Percentiles rank a stretch among this genome's conserved stretches.
Evolutionary conservation across 306 rosid genomes (phyloP).

Genomic region (Glycine soja): DNA sequence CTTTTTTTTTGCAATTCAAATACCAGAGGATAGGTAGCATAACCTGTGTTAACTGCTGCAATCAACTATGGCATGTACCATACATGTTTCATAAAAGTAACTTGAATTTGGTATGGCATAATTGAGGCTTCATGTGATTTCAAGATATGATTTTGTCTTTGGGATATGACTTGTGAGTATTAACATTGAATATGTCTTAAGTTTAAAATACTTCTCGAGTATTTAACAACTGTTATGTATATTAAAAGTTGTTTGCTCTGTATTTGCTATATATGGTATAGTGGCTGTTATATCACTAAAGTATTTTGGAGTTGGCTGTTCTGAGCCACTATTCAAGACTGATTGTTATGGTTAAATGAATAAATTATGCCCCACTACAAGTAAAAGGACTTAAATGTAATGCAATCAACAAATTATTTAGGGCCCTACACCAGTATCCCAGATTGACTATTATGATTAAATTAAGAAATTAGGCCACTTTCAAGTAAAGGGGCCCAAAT

Average conservation of each 20-base stretch:
- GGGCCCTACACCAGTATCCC: neutral
- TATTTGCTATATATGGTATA: neutral
- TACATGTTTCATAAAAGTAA: neutral
- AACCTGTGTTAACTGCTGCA: neutral
- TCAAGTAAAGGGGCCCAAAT: neutral
- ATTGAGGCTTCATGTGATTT: constrained; percentile 12
- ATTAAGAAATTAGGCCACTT: constrained; percentile 28
- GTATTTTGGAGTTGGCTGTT: neutral
- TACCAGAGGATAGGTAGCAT: neutral
- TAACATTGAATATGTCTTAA: neutral
- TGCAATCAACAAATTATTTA: too few species aligned
- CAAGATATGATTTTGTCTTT: constrained; percentile 1
- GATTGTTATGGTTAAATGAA: neutral
- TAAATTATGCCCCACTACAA: neutral
- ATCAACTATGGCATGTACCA: neutral
- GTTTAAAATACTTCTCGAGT: neutral
- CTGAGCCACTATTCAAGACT: neutral
- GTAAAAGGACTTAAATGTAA: neutral
- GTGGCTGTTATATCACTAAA: neutral
- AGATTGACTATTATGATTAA: neutral
- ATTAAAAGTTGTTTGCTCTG: neutral
- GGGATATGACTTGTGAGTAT: neutral
- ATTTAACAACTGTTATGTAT: neutral
- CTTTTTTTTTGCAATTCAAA: neutral
- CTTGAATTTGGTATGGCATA: neutral